Conservation (phyloP, 1,284 basidiomycete genomes). For the Rugosomyces carneus region DNA sequence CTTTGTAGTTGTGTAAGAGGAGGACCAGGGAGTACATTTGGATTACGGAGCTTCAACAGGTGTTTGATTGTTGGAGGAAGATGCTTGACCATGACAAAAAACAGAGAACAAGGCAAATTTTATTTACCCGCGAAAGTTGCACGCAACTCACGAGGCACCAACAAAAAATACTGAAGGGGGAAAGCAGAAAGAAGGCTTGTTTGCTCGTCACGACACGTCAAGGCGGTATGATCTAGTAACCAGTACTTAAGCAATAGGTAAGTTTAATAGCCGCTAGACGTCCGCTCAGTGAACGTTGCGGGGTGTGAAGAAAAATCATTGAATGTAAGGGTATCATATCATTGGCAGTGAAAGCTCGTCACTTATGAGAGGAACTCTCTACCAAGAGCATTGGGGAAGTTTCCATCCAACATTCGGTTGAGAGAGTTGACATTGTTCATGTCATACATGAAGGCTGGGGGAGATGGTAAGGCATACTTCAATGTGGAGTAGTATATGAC, state of each 20-base stretch:
- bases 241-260: conserved; percentile 17
- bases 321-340: conserved; percentile 16
- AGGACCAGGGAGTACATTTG: conserved; percentile 57
- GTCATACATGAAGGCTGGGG: conserved; percentile 42
- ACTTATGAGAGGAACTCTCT: conserved; percentile 26
- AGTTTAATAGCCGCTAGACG: conserved; percentile 14
- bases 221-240: conserved; percentile 15
- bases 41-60: conserved; percentile 65
- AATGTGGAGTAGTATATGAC: background rate
- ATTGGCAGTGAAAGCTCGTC: background rate
- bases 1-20: conserved; percentile 44
- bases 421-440: conserved; percentile 62
- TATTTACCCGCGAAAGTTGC: conserved; percentile 3
- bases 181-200: conserved; percentile 3
- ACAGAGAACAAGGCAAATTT: background rate
- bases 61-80: conserved; percentile 57
- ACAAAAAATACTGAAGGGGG: background rate
- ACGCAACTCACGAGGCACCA: background rate
- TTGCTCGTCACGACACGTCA: conserved; percentile 13
- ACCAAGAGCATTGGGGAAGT: conserved; percentile 49
- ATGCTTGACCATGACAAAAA: conserved; percentile 32
- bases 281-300: conserved; percentile 16
- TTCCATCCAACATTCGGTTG: conserved; percentile 47
- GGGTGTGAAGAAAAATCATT: conserved; percentile 14
- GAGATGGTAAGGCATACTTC: too few relatives aligned